Conservation (phyloP, 2,329 filamentous ascomycete genomes). For the Fusarium beomiforme region DNA sequence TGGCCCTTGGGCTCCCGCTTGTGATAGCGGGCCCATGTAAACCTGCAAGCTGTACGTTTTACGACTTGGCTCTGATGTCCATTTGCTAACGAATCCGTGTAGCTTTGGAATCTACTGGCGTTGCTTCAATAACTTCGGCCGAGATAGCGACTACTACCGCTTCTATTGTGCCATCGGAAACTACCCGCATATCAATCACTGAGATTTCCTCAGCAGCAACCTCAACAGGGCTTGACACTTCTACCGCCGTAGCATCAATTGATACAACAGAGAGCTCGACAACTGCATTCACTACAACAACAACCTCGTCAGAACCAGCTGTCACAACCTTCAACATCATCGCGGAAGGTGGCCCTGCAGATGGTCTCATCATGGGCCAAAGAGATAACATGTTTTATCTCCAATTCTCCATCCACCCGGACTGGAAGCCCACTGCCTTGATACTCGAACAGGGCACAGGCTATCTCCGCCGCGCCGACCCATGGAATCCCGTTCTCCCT, state of each 20-base stretch:
- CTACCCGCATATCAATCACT: neutral
- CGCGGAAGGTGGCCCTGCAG: neutral
- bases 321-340: neutral
- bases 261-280: neutral
- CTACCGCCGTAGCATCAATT: neutral
- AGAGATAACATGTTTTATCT: neutral
- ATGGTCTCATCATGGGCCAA: neutral
- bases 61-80: no score
- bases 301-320: neutral
- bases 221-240: neutral
- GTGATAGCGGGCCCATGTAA: neutral
- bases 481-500: accelerated
- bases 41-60: neutral
- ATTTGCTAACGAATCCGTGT: neutral
- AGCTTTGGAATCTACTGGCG: neutral
- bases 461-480: neutral
- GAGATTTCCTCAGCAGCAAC: neutral
- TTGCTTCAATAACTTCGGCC: neutral
- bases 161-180: neutral
- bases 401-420: neutral
- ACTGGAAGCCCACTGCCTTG: neutral
- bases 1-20: neutral
- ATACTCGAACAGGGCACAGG: neutral
- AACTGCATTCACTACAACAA: neutral
- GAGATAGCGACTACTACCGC: neutral